Percentiles rank a stretch among this genome's conserved stretches.
phyloP scores from a whole-genome alignment of 495 filamentous ascomycete species.

The Cryomyces antarcticus region DNA sequence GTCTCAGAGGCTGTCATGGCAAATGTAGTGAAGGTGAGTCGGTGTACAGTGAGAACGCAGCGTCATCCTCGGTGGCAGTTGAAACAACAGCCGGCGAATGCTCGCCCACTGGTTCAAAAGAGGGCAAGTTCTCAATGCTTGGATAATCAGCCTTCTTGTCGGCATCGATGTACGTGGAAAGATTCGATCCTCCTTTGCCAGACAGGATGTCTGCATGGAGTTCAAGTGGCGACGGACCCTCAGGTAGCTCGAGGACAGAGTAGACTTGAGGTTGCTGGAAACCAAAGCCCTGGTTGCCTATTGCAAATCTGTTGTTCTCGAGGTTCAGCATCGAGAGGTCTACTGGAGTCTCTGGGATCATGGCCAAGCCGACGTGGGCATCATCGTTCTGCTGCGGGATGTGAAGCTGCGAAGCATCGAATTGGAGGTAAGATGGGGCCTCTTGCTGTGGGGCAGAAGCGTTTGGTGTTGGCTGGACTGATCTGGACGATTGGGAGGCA shows the following conservation, averaged over 20 bases:
- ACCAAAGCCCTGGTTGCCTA: slow-evolving; percentile 28
- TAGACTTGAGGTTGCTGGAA: slow-evolving; percentile 59
- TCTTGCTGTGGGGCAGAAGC: slow-evolving; percentile 4
- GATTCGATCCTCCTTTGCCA: too few species aligned
- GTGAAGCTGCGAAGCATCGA: slow-evolving; percentile 17
- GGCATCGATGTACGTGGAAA: too few species aligned
- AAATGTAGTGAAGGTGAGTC: not conserved
- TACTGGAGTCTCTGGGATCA: slow-evolving; percentile 54
- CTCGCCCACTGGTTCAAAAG: not conserved
- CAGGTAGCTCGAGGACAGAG: slow-evolving; percentile 55
- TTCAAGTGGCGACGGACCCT: slow-evolving; percentile 25
- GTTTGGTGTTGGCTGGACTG: slow-evolving; percentile 5
- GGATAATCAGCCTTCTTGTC: too few species aligned
- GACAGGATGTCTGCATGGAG: not conserved
- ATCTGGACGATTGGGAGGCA: slow-evolving; percentile 9
- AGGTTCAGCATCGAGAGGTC: slow-evolving; percentile 43
- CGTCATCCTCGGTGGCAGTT: not conserved
- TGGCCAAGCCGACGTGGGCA: slow-evolving; percentile 42
- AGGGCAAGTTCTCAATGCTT: not conserved
- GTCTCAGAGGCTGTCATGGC: not conserved
- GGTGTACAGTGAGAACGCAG: not conserved
- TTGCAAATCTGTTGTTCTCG: slow-evolving; percentile 31
- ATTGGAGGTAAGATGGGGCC: slow-evolving; percentile 6
- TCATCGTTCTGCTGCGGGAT: slow-evolving; percentile 29
- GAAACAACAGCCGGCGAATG: not conserved